A percentile compares a stretch with the other conserved stretches of the same genome.
Evolutionary conservation across 2,329 filamentous ascomycete genomes (phyloP).

Genomic region (Hirsutella minnesotensis): DNA sequence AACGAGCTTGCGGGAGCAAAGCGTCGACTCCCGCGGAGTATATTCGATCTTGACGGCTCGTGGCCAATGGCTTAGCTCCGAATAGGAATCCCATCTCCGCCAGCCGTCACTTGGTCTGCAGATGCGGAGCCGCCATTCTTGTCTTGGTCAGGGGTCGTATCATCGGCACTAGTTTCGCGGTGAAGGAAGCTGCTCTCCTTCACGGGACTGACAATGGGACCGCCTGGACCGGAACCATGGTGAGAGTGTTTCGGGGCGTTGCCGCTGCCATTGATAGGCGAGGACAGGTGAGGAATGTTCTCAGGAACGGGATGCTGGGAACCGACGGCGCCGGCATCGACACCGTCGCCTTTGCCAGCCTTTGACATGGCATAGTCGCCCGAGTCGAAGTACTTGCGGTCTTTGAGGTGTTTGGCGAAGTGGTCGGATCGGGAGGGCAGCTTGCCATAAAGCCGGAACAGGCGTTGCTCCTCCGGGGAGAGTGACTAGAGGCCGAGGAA

Average conservation of each 20-base stretch:
- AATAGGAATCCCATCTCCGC: constrained; percentile 45
- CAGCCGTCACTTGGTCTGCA: constrained; percentile 17
- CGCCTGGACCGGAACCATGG: constrained; percentile 30
- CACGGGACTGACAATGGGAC: constrained; percentile 64
- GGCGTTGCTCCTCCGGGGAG: constrained; percentile 86
- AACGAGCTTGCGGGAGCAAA: no score
- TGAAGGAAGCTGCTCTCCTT: constrained; percentile 87
- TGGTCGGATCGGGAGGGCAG: constrained; percentile 92
- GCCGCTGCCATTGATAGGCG: constrained; percentile 37
- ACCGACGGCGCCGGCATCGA: constrained; percentile 86
- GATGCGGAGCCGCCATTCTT: constrained; percentile 14
- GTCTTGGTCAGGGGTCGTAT: constrained; percentile 16
- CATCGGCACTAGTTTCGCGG: constrained; percentile 62
- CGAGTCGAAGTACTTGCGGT: constrained; percentile 97
- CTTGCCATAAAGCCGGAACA: constrained; percentile 96
- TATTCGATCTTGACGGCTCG: background rate
- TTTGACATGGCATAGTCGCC: constrained; percentile 95
- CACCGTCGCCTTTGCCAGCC: constrained; percentile 89
- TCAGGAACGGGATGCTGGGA: constrained; percentile 90
- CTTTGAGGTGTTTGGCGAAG: constrained; percentile 96
- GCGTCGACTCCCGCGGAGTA: no score
- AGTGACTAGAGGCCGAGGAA: constrained; percentile 64
- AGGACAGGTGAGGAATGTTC: constrained; percentile 83
- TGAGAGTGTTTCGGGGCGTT: constrained; percentile 21
- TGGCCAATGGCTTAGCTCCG: constrained; percentile 34